Conservation (phyloP, 2,329 filamentous ascomycete genomes). For the Verticillium zaregamsianum region DNA sequence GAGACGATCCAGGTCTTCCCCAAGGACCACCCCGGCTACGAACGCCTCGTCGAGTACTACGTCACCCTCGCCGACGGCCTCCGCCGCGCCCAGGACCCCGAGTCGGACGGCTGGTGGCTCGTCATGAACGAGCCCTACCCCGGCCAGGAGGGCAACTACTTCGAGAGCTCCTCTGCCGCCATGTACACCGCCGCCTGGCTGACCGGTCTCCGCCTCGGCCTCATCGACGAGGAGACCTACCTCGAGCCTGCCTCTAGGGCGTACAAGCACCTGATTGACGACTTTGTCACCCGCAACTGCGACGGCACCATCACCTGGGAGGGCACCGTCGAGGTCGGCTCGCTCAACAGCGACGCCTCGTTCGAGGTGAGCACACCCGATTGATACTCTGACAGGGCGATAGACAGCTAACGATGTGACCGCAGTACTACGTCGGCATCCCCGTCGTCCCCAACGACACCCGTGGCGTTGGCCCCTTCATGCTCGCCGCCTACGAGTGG, state of each 20-base stretch:
- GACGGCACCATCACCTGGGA: constrained; percentile 46
- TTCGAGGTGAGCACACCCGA: constrained; percentile 36
- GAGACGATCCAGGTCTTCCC: constrained; percentile 44
- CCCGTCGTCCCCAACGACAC: constrained; percentile 9
- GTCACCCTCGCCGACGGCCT: constrained; percentile 35
- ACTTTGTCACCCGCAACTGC: constrained; percentile 40
- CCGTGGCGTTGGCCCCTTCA: constrained; percentile 8
- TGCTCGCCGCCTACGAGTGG: constrained; percentile 11
- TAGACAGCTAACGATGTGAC: background rate
- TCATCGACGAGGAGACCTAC: constrained; percentile 20
- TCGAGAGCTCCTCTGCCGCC: constrained; percentile 54
- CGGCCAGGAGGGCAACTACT: constrained; percentile 49
- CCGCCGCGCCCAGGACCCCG: constrained; percentile 32
- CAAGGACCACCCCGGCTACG: constrained; percentile 28
- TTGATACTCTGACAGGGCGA: background rate
- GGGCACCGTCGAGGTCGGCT: constrained; percentile 49
- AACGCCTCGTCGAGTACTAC: constrained; percentile 33
- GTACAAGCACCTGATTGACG: constrained; percentile 28
- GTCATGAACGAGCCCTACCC: constrained; percentile 48
- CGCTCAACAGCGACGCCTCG: constrained; percentile 41
- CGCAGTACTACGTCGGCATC: constrained; percentile 7
- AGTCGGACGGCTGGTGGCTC: constrained; percentile 51
- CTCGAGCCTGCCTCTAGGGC: constrained; percentile 19
- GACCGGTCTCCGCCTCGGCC: constrained; percentile 30
- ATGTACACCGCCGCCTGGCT: constrained; percentile 54